A percentile compares a stretch with the other conserved stretches of the same genome.
phyloP scores from a whole-genome alignment of 257 asterid species.

The Echium plantagineum region DNA sequence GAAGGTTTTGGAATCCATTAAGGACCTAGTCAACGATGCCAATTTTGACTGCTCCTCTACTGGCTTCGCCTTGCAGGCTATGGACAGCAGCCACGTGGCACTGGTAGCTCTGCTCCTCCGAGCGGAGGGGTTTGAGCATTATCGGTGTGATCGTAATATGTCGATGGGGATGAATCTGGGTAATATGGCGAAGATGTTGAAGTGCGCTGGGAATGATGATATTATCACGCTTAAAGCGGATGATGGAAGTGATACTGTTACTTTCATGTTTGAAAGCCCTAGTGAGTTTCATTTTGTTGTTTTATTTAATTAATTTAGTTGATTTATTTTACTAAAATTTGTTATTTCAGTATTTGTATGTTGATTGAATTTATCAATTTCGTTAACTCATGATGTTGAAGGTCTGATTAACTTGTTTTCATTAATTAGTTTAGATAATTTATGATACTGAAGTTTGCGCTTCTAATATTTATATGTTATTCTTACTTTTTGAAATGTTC shows the following conservation, averaged over 20 bases:
- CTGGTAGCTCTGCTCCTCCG: constrained; percentile 51
- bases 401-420: too few species aligned
- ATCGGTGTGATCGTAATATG: constrained; percentile 54
- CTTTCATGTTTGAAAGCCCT: constrained; percentile 63
- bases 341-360: too few species aligned
- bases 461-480: too few species aligned
- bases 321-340: too few species aligned
- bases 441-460: too few species aligned
- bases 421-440: too few species aligned
- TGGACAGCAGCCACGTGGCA: constrained; percentile 66
- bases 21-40: constrained; percentile 52
- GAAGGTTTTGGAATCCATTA: constrained; percentile 50
- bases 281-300: constrained; percentile 25
- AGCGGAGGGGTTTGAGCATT: constrained; percentile 62
- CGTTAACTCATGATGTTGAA: too few species aligned
- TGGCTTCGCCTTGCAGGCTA: constrained; percentile 53
- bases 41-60: constrained; percentile 57
- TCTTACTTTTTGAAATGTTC: too few species aligned
- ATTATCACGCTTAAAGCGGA: constrained; percentile 55
- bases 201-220: constrained; percentile 56
- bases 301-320: not conserved
- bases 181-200: constrained; percentile 48
- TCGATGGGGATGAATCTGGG: constrained; percentile 56
- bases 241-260: constrained; percentile 50
- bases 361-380: too few species aligned